Evolutionary conservation across 192 early-diverging fungal species (phyloP), one percentile per base, ranked within the genome.

Genomic region (Funneliformis geosporum): DNA sequence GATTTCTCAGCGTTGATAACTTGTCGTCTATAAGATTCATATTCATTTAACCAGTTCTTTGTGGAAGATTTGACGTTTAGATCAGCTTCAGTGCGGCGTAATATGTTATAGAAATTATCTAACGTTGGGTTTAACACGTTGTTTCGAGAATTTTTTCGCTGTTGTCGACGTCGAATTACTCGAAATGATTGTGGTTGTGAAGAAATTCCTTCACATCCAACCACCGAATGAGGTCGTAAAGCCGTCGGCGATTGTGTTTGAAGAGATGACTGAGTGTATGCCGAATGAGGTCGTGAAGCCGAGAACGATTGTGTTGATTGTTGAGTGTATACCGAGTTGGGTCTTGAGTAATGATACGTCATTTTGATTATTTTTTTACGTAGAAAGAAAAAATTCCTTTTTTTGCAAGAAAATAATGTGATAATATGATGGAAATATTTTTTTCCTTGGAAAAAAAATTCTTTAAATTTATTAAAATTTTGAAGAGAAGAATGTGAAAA

Each of bases 31-130:
- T 72, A 72, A 47, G 9, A 10, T 72, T 72, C 69, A 12, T 72
- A 72, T 72, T 72, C 69, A 8, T 72, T 72, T 12, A 27, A n/a
- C 69, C 69, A 72, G 27, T 23, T 72, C 4, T 72, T 72, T 11
- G 69, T 43, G 27, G 43, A 47, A 25, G 33, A 33, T 33, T 50
- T 47, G 0, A 72, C 69, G 23, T 42, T 72, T 8, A 46, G n/a
- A 47, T 50, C 42, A 25, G 44, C 43, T 72, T 47, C 16, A 2
- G 69, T 42, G 12, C 44, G 40, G 27, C 69, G 42, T 72, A 72
- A 72, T 47, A 21, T 47, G 9, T 72, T 72, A 46, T 72, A 72
- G 23, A 72, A 72, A 27, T 72, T 72, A 47, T 72, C 69, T 8
- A 72, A 9, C 3, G 69, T 72, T 11, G 43, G 69, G 25, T 72